phyloP scores from a whole-genome alignment of 2,329 filamentous ascomycete genomes.

The Cladophialophora immunda region DNA sequence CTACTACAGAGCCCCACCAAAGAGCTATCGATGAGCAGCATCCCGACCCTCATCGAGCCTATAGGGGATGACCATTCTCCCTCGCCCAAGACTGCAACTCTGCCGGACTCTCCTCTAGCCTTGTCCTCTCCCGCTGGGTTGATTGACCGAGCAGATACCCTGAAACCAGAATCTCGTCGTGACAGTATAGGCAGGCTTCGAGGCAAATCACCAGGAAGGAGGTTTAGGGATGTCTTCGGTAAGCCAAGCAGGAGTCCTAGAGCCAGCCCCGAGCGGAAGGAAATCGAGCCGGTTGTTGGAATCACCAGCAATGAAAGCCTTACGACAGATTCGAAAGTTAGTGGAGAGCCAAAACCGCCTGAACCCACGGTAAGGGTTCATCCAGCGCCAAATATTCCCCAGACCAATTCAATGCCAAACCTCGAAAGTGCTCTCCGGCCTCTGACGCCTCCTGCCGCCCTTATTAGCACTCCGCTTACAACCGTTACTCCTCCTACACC shows the following conservation, averaged over 20 bases:
- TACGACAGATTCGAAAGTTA: conserved; percentile 42
- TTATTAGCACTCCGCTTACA: conserved; percentile 58
- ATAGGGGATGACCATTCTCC: conserved; percentile 14
- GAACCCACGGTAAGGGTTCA: not conserved
- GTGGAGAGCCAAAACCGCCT: conserved; percentile 28
- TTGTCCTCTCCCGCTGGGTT: conserved; percentile 44
- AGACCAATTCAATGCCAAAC: conserved; percentile 34
- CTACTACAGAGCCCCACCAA: conserved; percentile 43
- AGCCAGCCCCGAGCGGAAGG: conserved; percentile 55
- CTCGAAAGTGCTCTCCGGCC: conserved; percentile 30
- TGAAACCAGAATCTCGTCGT: conserved; percentile 48
- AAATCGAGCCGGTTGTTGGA: conserved; percentile 24
- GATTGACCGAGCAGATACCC: conserved; percentile 43
- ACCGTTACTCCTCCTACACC: conserved; percentile 72
- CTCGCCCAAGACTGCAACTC: conserved; percentile 31
- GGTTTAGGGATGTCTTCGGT: conserved; percentile 75
- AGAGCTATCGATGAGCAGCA: conserved; percentile 15
- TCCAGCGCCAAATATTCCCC: conserved; percentile 10
- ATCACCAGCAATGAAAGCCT: conserved; percentile 45
- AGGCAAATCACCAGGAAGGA: conserved; percentile 74
- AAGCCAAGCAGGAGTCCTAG: conserved; percentile 62
- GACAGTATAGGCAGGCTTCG: conserved; percentile 54
- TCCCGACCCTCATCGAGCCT: conserved; percentile 35
- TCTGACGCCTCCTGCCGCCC: conserved; percentile 41
- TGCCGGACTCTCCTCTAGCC: conserved; percentile 12